Conservation (phyloP, 148 eudicot species). For the Limonium bicolor region DNA sequence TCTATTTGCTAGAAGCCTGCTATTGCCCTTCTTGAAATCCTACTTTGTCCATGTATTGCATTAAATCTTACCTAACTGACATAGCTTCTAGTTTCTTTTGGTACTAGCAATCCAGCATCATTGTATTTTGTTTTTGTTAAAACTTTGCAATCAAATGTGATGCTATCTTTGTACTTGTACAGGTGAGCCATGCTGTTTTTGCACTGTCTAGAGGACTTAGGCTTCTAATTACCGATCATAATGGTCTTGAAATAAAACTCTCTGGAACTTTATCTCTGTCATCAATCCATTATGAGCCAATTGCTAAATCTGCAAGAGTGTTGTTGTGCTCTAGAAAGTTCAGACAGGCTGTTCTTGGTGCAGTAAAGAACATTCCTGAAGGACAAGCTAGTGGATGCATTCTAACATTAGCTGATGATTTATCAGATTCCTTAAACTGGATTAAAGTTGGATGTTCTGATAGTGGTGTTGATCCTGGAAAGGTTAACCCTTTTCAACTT, state of each 20-base stretch:
- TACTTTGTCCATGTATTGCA: background rate
- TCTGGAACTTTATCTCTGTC: constrained; percentile 11
- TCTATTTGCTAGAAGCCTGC: too few relatives aligned
- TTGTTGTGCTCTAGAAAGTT: constrained; percentile 50
- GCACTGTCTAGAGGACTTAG: constrained; percentile 65
- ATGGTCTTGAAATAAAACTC: constrained; percentile 11
- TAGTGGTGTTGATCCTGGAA: constrained; percentile 11
- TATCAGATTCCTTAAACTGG: constrained; percentile 73
- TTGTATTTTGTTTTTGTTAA: too few relatives aligned
- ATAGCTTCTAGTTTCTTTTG: too few relatives aligned
- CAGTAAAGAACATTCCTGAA: constrained; percentile 68
- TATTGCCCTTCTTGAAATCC: background rate
- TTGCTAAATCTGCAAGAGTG: constrained; percentile 41
- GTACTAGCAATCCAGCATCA: background rate
- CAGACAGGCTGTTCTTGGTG: constrained; percentile 47
- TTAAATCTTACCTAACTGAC: too few relatives aligned
- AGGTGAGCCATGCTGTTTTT: constrained; percentile 60
- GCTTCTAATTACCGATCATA: constrained; percentile 16
- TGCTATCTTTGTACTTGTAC: constrained; percentile 4
- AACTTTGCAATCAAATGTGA: too few relatives aligned
- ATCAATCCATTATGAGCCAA: constrained; percentile 19
- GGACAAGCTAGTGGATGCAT: constrained; percentile 72
- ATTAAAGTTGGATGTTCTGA: constrained; percentile 22
- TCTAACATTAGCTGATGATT: constrained; percentile 44
- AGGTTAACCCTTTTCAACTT: constrained; percentile 11